phyloP scores from a whole-genome alignment of 345 rosid species.

The Geranium brycei region DNA sequence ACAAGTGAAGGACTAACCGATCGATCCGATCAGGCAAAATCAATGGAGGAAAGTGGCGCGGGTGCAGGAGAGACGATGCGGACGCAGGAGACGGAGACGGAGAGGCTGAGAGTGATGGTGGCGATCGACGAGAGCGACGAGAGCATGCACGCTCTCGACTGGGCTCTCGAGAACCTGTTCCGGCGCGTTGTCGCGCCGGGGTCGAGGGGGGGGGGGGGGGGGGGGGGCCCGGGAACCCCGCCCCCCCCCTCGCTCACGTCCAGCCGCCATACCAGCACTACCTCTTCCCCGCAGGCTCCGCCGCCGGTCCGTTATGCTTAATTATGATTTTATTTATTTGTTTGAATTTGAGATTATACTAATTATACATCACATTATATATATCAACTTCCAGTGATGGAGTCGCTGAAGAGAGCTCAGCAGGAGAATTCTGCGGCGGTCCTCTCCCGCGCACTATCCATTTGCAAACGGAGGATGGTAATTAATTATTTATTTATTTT shows the following conservation, averaged over 20 bases:
- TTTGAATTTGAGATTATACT: neutral
- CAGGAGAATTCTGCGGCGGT: constrained; percentile 37
- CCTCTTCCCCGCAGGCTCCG: constrained; percentile 38
- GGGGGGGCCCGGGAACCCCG: too few species aligned
- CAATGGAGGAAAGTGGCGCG: neutral
- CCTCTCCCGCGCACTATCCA: constrained; percentile 41
- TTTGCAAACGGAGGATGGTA: constrained; percentile 53
- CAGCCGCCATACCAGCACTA: constrained; percentile 33
- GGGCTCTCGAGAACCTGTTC: constrained; percentile 38
- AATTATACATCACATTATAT: too few species aligned
- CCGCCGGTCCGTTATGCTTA: constrained; percentile 9
- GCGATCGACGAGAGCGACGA: constrained; percentile 54
- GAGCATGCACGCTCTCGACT: constrained; percentile 50
- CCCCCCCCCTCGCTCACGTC: constrained; percentile 42
- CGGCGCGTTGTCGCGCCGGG: constrained; percentile 5
- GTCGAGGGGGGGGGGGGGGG: constrained; percentile 19
- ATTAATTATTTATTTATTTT: neutral
- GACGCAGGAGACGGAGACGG: constrained; percentile 9
- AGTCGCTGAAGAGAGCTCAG: constrained; percentile 41
- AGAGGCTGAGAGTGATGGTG: constrained; percentile 32
- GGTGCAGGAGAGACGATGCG: constrained; percentile 6
- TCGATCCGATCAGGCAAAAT: constrained; percentile 3
- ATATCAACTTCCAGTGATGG: constrained; percentile 14
- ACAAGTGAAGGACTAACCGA: too few species aligned
- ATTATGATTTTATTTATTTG: neutral